phyloP scores from a whole-genome alignment of 1,284 basidiomycete species.

The Athelia psychrophila region DNA sequence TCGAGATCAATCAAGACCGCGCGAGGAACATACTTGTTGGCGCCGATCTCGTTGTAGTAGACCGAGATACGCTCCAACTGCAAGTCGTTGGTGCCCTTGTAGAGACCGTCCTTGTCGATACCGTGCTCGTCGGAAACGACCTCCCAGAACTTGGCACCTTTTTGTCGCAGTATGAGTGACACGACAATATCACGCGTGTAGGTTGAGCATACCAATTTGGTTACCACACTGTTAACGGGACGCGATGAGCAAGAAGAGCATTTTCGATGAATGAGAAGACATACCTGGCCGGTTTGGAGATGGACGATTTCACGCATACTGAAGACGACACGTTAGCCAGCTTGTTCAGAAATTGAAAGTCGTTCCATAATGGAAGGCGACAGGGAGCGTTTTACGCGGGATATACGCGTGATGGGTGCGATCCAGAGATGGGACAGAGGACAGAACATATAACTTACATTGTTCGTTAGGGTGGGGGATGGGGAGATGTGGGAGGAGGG shows the following conservation, averaged over 20 bases:
- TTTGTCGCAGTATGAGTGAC: slow-evolving; percentile 9
- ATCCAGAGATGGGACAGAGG: neutral
- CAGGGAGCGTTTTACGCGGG: slow-evolving; percentile 13
- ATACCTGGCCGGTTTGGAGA: slow-evolving; percentile 92
- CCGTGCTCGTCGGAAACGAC: slow-evolving; percentile 98
- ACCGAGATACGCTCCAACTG: slow-evolving; percentile 98
- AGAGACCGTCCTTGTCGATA: slow-evolving; percentile 88
- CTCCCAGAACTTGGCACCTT: slow-evolving; percentile 98
- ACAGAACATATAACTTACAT: slow-evolving; percentile 30
- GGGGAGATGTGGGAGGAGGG: slow-evolving; percentile 24
- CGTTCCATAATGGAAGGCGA: slow-evolving; percentile 42
- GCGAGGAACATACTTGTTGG: slow-evolving; percentile 95
- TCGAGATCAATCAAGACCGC: slow-evolving; percentile 94
- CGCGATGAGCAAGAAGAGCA: slow-evolving; percentile 15
- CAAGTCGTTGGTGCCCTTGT: slow-evolving; percentile 92
- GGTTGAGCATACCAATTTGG: slow-evolving; percentile 78
- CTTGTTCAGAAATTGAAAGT: slow-evolving; percentile 21
- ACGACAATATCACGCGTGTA: slow-evolving; percentile 14
- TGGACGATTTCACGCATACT: slow-evolving; percentile 98
- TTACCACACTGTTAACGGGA: slow-evolving; percentile 82
- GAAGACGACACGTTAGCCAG: slow-evolving; percentile 28
- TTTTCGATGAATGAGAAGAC: slow-evolving; percentile 19
- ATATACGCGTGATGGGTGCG: slow-evolving; percentile 11
- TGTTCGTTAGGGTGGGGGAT: slow-evolving; percentile 26
- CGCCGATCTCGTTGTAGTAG: slow-evolving; percentile 91